A percentile compares a stretch with the other conserved stretches of the same genome.
Conservation (phyloP, 202 grass and related monocot species). For the Cymbopogon flexuosus region DNA sequence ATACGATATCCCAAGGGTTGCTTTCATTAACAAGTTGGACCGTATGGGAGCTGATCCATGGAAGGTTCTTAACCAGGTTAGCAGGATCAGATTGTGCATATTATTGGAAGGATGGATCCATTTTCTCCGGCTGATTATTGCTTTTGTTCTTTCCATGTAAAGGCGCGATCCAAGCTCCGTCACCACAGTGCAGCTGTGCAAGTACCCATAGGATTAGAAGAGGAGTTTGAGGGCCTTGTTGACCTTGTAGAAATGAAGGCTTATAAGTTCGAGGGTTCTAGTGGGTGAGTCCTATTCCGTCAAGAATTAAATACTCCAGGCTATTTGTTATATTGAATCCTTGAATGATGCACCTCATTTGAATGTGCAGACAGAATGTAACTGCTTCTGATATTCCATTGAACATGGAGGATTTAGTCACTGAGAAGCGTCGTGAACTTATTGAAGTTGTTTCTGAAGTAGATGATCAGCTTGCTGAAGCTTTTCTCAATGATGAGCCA, state of each 20-base stretch:
- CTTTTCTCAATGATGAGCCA: constrained; percentile 92
- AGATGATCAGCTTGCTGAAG: constrained; percentile 90
- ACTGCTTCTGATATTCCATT: constrained; percentile 60
- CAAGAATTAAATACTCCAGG: constrained; percentile 11
- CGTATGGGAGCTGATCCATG: constrained; percentile 98
- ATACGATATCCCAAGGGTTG: constrained; percentile 91
- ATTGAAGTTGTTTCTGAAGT: constrained; percentile 98
- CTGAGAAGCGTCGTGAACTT: constrained; percentile 82
- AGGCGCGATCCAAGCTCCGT: constrained; percentile 87
- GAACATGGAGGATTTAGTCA: constrained; percentile 62
- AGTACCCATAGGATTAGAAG: constrained; percentile 94
- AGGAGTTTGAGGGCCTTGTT: constrained; percentile 90
- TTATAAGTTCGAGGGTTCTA: constrained; percentile 79
- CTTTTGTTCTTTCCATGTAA: constrained; percentile 31
- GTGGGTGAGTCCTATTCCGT: constrained; percentile 57
- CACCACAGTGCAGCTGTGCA: constrained; percentile 95
- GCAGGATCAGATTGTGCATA: constrained; percentile 6
- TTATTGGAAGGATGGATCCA: constrained; percentile 17
- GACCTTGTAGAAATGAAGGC: constrained; percentile 92
- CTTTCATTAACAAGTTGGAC: constrained; percentile 97
- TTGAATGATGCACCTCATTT: constrained; percentile 25
- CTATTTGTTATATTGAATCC: constrained; percentile 29
- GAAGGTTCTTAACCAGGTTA: constrained; percentile 93
- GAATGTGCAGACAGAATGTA: constrained; percentile 66
- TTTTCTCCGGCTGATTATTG: constrained; percentile 26